A percentile compares a stretch with the other conserved stretches of the same genome.
Evolutionary conservation across 2,329 filamentous ascomycete species (phyloP).

Genomic region (Botrytis galanthina): DNA sequence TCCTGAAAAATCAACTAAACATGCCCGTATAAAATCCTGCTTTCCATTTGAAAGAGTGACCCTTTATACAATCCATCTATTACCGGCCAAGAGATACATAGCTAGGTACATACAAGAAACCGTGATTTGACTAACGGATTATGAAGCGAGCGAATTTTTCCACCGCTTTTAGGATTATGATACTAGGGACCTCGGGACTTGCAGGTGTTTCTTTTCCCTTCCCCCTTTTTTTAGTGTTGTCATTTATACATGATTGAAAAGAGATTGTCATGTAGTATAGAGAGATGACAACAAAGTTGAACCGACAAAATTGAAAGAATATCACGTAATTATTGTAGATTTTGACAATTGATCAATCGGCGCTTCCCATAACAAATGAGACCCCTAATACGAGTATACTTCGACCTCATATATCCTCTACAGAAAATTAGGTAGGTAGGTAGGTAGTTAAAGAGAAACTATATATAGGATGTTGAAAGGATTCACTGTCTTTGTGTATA

Average conservation of each 20-base stretch:
- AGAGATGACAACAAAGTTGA: neutral
- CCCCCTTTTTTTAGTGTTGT: neutral
- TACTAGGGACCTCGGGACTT: rapidly evolving
- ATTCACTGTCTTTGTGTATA: no score
- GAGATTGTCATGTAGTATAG: no score
- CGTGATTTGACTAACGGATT: neutral
- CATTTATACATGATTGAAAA: neutral
- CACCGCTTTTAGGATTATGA: neutral
- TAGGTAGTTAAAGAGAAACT: no score
- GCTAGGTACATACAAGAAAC: no score
- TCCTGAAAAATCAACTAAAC: rapidly evolving
- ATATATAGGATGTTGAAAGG: no score
- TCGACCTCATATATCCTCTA: no score
- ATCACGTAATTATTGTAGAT: rapidly evolving
- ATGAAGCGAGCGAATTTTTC: neutral
- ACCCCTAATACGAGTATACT: no score
- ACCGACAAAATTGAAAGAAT: neutral
- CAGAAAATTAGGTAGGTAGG: no score
- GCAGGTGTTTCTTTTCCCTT: neutral
- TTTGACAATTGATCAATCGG: neutral
- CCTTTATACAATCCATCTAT: neutral
- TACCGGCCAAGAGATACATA: neutral
- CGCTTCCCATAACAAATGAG: no score
- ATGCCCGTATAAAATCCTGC: neutral
- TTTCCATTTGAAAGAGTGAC: rapidly evolving